Evolutionary conservation across 2,329 filamentous ascomycete species (phyloP), one percentile per base, ranked within the genome.

Genomic region (Stagonosporopsis rhizophila): DNA sequence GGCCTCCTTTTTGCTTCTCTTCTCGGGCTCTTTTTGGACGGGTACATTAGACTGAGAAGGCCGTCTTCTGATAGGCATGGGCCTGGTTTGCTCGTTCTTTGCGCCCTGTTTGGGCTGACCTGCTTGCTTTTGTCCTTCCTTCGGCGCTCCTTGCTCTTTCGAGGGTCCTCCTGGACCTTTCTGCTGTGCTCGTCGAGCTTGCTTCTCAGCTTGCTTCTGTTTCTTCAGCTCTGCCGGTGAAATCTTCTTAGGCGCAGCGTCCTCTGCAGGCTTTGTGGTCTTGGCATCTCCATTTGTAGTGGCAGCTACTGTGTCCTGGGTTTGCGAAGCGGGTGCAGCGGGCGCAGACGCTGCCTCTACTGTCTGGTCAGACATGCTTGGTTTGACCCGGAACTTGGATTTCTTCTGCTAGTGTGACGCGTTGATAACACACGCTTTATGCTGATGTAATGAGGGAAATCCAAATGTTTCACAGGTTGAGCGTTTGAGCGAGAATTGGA

Each of bases 131-230:
- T 75, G 65, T 2, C 60, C 65, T 15, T 72, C 69, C 45, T 71
- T 72, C 2, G 64, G 34, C 6, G 63, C 61, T 22, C 66, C 69
- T 59, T 70, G 67, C 55, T 68, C 78, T 72, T 67, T 77, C 74
- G 53, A 27, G 72, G 72, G 60, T 2, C 57, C 56, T 20, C 59
- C 62, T 15, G 68, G 44, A 6, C 80, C 73, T 89, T 91, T 68
- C 83, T 86, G 70, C 87, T 73, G 87, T 44, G 90, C 91, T 79
- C 94, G 85, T 59, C 91, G 84, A 42, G 92, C 92, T 48, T 90
- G 89, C 80, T 97, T 98, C 75, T 97, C 94, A 28, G 91, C 93
- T 75, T 96, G 94, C 59, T 89, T 89, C 74, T 87, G 88, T 69
- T 93, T 94, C 79, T 98, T 98, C 70, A 96, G 74, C 76, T 96